Conservation (phyloP, 2,329 filamentous ascomycete genomes). For the Calonectria henricotiae region DNA sequence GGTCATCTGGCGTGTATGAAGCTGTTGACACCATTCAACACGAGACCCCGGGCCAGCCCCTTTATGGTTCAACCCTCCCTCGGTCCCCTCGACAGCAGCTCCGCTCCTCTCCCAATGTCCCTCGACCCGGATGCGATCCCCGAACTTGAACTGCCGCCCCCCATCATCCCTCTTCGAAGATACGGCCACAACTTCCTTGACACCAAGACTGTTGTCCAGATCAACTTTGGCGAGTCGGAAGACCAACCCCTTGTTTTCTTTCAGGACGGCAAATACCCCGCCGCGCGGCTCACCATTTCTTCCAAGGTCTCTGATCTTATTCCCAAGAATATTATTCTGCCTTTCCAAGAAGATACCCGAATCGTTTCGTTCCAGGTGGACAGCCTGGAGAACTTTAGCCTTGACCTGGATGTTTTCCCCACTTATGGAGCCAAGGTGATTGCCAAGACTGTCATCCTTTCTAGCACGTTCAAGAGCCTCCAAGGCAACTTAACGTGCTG, state of each 20-base stretch:
- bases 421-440: constrained; percentile 98
- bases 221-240: constrained; percentile 86
- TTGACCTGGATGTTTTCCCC: constrained; percentile 98
- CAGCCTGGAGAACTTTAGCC: constrained; percentile 90
- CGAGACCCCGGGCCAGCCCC: constrained; percentile 62
- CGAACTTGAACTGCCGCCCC: constrained; percentile 90
- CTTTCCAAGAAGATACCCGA: constrained; percentile 95
- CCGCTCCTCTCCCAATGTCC: constrained; percentile 73
- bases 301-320: constrained; percentile 97
- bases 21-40: constrained; percentile 78
- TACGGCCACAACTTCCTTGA: constrained; percentile 99
- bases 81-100: constrained; percentile 65
- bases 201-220: constrained; percentile 95
- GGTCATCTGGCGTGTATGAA: constrained; percentile 96
- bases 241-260: constrained; percentile 92
- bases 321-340: constrained; percentile 94
- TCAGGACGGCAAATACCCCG: constrained; percentile 96
- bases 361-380: constrained; percentile 97
- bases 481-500: constrained; percentile 85
- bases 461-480: constrained; percentile 85
- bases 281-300: constrained; percentile 94
- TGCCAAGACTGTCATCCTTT: constrained; percentile 92
- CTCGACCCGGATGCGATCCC: constrained; percentile 92
- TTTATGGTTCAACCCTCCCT: constrained; percentile 63
- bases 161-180: constrained; percentile 93